phyloP scores from a whole-genome alignment of 208 protist species.

The Trypanosoma conorhini region DNA sequence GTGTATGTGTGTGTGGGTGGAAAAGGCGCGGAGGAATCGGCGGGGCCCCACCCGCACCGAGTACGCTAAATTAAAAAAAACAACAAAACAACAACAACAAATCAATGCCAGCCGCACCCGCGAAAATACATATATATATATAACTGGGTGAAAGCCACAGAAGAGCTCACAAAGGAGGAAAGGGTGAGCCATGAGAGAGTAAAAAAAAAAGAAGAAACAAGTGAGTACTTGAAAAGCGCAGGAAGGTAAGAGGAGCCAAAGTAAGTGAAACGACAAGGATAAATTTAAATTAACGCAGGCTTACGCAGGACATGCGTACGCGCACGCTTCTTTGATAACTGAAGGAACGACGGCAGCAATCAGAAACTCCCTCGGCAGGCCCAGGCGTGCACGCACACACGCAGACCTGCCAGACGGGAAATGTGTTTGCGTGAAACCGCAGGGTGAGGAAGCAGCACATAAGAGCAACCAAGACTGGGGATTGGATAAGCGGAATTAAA shows the following conservation, averaged over 20 bases:
- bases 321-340: background rate
- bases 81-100: too few species aligned
- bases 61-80: background rate
- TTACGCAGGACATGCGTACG: background rate
- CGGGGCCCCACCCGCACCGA: background rate
- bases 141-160: background rate
- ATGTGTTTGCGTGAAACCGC: background rate
- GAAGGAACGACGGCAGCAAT: background rate
- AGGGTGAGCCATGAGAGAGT: background rate
- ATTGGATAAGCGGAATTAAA: background rate
- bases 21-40: background rate
- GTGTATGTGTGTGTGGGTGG: too few species aligned
- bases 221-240: background rate
- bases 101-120: background rate
- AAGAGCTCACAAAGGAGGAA: background rate
- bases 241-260: background rate
- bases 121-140: background rate
- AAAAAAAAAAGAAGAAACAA: background rate
- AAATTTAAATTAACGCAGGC: background rate
- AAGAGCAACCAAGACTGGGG: background rate
- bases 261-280: slow-evolving; percentile 5
- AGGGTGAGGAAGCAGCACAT: background rate
- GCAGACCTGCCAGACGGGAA: background rate
- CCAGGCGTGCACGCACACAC: background rate
- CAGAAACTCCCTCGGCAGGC: background rate